Evolutionary conservation across 1,284 basidiomycete genomes (phyloP), one percentile per base, ranked within the genome.

Genomic region (Cutaneotrichosporon arboriforme): DNA sequence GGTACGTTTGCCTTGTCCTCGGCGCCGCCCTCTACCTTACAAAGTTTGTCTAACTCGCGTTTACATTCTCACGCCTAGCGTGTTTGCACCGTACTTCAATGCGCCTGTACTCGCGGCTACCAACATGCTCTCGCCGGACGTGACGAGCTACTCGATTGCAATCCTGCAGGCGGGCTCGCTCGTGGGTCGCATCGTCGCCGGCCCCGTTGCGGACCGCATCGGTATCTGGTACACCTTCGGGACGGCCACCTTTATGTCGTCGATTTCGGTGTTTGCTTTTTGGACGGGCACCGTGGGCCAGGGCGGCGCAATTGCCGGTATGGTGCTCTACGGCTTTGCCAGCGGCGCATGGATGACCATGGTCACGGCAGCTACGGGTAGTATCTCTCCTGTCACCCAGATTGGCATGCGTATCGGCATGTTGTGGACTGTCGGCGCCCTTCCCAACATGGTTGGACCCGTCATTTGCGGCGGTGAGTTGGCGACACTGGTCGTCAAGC

Each of bases 351-450:
- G 67, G 60, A 63, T 72, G n/a, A 62, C 68, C 2, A 57, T 73
- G 17, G 63, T 70, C 4, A 63, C 70, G 4, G 70, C 72, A n/a
- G 60, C 61, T 20, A 65, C 63, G 14, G 71, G 65, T 0, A 52
- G 64, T 1, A 67, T 75, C 47, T 65, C 61, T 8, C 73, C 71
- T 1, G 63, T 64, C 2, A 57, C 62, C 35, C 71, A 75, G 50
- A 66, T 70, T 46, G 73, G 73, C 1, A 64, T 70, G 58, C 51
- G 73, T 8, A 51, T 75, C 23, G 71, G 73, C 15, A 68, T 73
- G 68, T 54, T 55, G 8, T 71, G 70, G 69, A 60, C 59, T 4
- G 47, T 67, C 14, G 61, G 63, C 10, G 57, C 62, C 2, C 35
- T 70, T 4, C 62, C 68, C 0, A 49, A 64, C 17, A 59, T 73